Conservation (phyloP, 352 stramenopile species). For the Phytophthora fragariaefolia region DNA sequence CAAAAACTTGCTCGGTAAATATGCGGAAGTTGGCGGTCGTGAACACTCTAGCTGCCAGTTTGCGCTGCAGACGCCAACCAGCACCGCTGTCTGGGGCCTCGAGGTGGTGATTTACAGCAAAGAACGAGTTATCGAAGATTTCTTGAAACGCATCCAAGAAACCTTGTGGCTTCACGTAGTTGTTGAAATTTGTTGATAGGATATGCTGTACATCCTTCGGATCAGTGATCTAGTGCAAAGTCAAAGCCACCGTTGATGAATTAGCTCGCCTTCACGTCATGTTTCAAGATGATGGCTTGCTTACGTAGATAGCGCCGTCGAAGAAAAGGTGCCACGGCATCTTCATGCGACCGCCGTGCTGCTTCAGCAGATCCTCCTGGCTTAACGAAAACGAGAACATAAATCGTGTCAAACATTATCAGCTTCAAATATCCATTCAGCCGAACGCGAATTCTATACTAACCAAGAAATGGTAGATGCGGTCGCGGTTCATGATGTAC, state of each 20-base stretch:
- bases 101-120: conserved; percentile 74
- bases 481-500: conserved; percentile 57
- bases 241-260: background rate
- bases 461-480: conserved; percentile 67
- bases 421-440: background rate
- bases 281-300: background rate
- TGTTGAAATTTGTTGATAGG: conserved; percentile 63
- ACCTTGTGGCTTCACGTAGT: conserved; percentile 78
- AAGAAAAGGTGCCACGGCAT: conserved; percentile 75
- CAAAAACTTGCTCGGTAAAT: conserved; percentile 57
- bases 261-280: background rate
- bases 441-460: background rate
- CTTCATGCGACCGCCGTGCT: conserved; percentile 62
- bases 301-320: conserved; percentile 64
- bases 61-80: conserved; percentile 79
- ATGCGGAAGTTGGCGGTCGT: conserved; percentile 65
- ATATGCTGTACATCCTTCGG: conserved; percentile 74
- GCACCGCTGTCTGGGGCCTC: conserved; percentile 55
- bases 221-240: conserved; percentile 56
- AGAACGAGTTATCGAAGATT: conserved; percentile 77
- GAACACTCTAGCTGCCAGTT: conserved; percentile 90
- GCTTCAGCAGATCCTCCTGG: conserved; percentile 47
- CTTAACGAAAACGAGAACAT: background rate
- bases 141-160: conserved; percentile 74
- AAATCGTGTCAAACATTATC: background rate